A percentile compares a stretch with the other conserved stretches of the same genome.
These are phyloP conservation scores for Jatropha multifida DNA, from an alignment of 441 rosid genomes.

Conservation along the genomic window DNA sequence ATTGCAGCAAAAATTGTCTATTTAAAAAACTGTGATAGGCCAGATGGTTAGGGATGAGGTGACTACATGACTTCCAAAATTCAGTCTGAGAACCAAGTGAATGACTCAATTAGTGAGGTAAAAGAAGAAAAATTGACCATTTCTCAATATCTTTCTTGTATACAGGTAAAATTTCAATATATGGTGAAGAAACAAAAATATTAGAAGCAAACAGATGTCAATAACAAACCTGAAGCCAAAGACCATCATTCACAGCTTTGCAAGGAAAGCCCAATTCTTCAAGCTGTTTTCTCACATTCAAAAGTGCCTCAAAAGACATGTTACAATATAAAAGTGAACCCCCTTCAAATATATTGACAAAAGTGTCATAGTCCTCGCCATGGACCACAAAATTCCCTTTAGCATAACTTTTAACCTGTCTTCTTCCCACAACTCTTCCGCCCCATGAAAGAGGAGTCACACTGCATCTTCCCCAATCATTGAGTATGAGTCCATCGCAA, in stretches of 20 bases:
- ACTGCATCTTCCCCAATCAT: conserved; percentile 85
- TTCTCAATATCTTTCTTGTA: background rate
- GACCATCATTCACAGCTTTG: conserved; percentile 95
- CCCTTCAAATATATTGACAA: conserved; percentile 86
- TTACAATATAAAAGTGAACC: conserved; percentile 89
- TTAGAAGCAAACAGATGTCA: conserved; percentile 27
- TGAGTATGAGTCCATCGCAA: conserved; percentile 50
- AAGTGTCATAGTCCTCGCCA: conserved; percentile 81
- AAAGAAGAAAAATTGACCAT: background rate
- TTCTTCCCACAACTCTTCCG: conserved; percentile 89
- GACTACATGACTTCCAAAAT: background rate
- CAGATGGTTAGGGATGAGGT: conserved; percentile 5
- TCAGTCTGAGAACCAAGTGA: conserved; percentile 1
- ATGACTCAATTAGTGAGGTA: background rate
- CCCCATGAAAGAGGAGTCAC: conserved; percentile 88
- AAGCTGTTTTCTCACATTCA: conserved; percentile 89
- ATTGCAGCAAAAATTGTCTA: conserved; percentile 1
- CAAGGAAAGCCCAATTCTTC: conserved; percentile 96
- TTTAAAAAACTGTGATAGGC: background rate
- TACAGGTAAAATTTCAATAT: background rate
- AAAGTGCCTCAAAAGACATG: conserved; percentile 92
- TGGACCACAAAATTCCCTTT: conserved; percentile 59
- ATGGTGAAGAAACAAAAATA: background rate
- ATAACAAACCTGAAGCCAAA: conserved; percentile 87
- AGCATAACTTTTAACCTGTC: conserved; percentile 55